These are phyloP conservation scores for Helicostylum pulchrum DNA, from an alignment of 192 early-diverging fungal species.

Conservation along the genomic window DNA sequence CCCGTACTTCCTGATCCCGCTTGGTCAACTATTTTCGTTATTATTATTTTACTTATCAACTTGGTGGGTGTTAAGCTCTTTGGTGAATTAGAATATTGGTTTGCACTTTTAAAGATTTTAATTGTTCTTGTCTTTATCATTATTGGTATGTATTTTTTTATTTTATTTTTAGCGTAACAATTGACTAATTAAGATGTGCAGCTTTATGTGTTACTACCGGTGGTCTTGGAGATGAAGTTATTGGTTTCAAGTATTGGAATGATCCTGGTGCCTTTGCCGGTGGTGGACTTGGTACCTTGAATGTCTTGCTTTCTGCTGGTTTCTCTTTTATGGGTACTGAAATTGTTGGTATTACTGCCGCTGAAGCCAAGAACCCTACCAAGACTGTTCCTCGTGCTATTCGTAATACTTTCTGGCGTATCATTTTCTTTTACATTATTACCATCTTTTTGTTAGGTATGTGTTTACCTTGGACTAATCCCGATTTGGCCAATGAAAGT, in stretches of 20 bases:
- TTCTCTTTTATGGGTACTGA: constrained; percentile 84
- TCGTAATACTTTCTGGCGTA: constrained; percentile 76
- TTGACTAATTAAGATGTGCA: no score
- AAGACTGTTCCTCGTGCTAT: constrained; percentile 66
- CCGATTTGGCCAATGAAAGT: constrained; percentile 45
- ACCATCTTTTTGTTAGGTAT: constrained; percentile 81
- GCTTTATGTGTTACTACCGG: constrained; percentile 59
- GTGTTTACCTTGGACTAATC: constrained; percentile 61
- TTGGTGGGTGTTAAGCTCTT: constrained; percentile 61
- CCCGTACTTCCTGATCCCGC: constrained; percentile 33
- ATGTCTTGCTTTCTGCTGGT: constrained; percentile 66
- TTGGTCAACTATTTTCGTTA: constrained; percentile 48
- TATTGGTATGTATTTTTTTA: constrained; percentile 41
- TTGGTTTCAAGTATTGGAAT: constrained; percentile 48
- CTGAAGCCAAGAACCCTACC: constrained; percentile 77
- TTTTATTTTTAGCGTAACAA: no score
- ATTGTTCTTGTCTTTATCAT: constrained; percentile 75
- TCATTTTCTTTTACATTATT: constrained; percentile 76
- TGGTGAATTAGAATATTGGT: constrained; percentile 86
- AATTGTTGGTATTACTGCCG: constrained; percentile 82
- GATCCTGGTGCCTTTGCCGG: constrained; percentile 57
- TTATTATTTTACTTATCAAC: constrained; percentile 61
- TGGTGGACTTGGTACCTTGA: constrained; percentile 56
- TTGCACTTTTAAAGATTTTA: constrained; percentile 73
- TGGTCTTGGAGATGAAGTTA: constrained; percentile 47